Conservation (phyloP, 345 rosid genomes). For the Eutrema heterophyllum region DNA sequence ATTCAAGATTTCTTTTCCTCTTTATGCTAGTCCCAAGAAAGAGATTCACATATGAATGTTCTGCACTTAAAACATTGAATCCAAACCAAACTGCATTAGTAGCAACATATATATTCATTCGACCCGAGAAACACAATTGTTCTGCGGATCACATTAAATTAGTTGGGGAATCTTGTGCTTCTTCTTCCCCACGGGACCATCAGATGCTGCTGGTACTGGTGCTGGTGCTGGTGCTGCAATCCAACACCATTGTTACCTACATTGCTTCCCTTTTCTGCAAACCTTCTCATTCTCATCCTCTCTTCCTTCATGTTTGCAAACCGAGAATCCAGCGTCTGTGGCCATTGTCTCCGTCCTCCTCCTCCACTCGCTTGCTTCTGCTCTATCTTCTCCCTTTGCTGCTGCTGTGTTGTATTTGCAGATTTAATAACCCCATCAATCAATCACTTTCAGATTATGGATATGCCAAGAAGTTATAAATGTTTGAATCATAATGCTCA, state of each 20-base stretch:
- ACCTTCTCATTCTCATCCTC: slow-evolving; percentile 47
- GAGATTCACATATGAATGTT: background rate
- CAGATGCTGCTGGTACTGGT: slow-evolving; percentile 26
- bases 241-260: slow-evolving; percentile 28
- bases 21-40: background rate
- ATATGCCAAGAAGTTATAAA: background rate
- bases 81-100: background rate
- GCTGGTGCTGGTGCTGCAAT: background rate
- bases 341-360: slow-evolving; percentile 42
- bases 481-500: background rate
- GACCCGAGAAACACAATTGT: background rate
- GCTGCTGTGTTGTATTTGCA: slow-evolving; percentile 21
- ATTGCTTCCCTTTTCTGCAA: slow-evolving; percentile 29
- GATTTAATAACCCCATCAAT: background rate
- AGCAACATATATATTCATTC: slow-evolving; percentile 14
- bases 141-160: slow-evolving; percentile 5
- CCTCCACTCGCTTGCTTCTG: slow-evolving; percentile 30
- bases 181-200: slow-evolving; percentile 57
- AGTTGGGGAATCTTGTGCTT: slow-evolving; percentile 37
- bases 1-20: background rate
- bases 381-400: slow-evolving; percentile 24
- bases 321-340: slow-evolving; percentile 75
- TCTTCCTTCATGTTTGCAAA: too few species aligned
- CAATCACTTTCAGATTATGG: background rate
- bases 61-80: background rate